A percentile compares a stretch with the other conserved stretches of the same genome.
Conservation (phyloP, 2,329 filamentous ascomycete genomes). For the Thielaviopsis ethacetica region DNA sequence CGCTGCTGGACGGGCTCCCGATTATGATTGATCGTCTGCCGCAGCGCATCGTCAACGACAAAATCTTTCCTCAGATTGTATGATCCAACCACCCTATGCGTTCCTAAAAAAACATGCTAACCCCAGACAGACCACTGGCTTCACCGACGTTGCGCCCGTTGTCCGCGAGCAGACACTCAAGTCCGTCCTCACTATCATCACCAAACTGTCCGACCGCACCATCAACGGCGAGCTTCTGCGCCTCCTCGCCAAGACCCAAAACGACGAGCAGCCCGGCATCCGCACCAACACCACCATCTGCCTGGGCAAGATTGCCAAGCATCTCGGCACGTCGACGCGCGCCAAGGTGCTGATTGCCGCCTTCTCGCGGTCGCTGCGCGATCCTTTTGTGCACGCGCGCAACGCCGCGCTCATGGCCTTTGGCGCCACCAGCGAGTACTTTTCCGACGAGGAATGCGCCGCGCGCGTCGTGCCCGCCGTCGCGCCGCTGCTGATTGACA, state of each 20-base stretch:
- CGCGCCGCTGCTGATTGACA: slow-evolving; percentile 75
- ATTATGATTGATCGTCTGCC: slow-evolving; percentile 81
- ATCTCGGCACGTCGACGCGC: slow-evolving; percentile 61
- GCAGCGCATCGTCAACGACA: slow-evolving; percentile 83
- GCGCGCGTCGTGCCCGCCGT: slow-evolving; percentile 67
- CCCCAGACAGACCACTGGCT: slow-evolving; percentile 58
- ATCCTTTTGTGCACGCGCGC: slow-evolving; percentile 87
- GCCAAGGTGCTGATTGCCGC: slow-evolving; percentile 86
- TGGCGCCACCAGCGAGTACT: slow-evolving; percentile 69
- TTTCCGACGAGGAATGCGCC: slow-evolving; percentile 80
- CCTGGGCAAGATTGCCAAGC: slow-evolving; percentile 85
- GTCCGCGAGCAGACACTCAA: slow-evolving; percentile 94
- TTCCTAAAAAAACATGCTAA: not conserved
- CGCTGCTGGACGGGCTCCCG: slow-evolving; percentile 73
- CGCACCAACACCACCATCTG: slow-evolving; percentile 97
- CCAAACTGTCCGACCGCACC: slow-evolving; percentile 78
- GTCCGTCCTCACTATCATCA: slow-evolving; percentile 72
- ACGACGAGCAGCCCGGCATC: slow-evolving; percentile 94
- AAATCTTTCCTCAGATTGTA: slow-evolving; percentile 89
- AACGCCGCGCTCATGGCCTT: slow-evolving; percentile 80
- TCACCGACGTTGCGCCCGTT: slow-evolving; percentile 78
- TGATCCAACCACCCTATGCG: slow-evolving; percentile 12
- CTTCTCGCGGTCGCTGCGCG: slow-evolving; percentile 73
- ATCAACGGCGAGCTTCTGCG: slow-evolving; percentile 87
- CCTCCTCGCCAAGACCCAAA: slow-evolving; percentile 86